Conservation (phyloP, 2,329 filamentous ascomycete species). For the Blastomyces silverae region DNA sequence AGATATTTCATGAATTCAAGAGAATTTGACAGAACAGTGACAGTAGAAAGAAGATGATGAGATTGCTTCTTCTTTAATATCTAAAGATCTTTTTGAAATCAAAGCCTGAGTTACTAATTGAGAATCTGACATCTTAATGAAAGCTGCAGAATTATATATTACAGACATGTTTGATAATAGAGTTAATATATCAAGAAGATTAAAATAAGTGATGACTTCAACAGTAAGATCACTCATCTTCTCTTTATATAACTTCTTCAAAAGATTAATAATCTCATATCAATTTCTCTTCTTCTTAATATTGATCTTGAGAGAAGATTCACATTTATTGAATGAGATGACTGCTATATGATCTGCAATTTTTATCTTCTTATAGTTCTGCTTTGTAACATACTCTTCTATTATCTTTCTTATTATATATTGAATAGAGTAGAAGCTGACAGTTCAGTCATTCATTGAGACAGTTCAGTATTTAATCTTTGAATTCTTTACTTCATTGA, state of each 20-base stretch:
- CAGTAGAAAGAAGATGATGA: neutral
- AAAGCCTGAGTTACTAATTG: neutral
- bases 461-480: neutral
- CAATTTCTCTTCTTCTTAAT: too few relatives aligned
- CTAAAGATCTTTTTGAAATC: neutral
- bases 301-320: too few relatives aligned
- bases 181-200: neutral
- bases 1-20: too few relatives aligned
- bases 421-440: neutral
- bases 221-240: too few relatives aligned
- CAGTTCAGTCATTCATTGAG: neutral
- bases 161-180: neutral
- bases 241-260: too few relatives aligned
- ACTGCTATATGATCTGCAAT: neutral
- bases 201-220: neutral
- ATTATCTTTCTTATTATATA: neutral
- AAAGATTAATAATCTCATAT: too few relatives aligned
- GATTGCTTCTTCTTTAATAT: too few relatives aligned
- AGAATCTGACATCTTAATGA: neutral
- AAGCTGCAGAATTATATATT: neutral
- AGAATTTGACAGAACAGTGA: too few relatives aligned
- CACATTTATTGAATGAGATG: neutral
- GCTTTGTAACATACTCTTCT: neutral
- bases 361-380: neutral
- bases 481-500: neutral